Base-by-base conservation (phyloP, 345 rosid species). In the Citrus maxima region DNA sequence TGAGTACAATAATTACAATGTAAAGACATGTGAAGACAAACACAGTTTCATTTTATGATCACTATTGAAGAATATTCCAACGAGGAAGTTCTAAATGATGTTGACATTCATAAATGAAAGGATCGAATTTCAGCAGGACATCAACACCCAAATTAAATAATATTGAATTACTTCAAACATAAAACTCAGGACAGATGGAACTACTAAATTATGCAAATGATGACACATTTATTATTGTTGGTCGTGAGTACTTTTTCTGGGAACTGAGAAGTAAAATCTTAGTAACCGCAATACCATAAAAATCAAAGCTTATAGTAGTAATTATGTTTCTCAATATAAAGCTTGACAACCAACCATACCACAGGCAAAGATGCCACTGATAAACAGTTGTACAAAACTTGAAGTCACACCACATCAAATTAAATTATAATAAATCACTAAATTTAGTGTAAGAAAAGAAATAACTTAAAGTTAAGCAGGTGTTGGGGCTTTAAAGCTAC, bases 241-340 rank as follows among this genome's bases (percentile, higher is more conserved):
- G 30, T 55, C 5, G 6, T 4, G n/a, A 5, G 10, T 34, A 49
- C 75, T 22, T 35, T 12, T 21, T 35, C 22, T 22, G n/a, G 21
- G 12, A 42, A 70, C 30, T 30, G 12, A 28, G 21, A 30, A 21
- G 61, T 30, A 70, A 51, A 12, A 54, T 8, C 18, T 51, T 28
- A 51, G 1, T 7, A 70, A 6, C 38, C 1, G 0, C 30, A 30
- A 42, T 21, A 70, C 28, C 5, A 21, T 42, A 42, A 62, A 21
- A 61, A 74, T 40, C 38, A 61, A 61, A 16, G 21, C 27, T 42
- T 59, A 13, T 18, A 14, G 35, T 58, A 58, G 19, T 24, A 34
- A 73, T 54, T 32, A 74, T 19, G 18, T 7, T 74, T 62, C 59
- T 61, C 75, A 61, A 40, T 16, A 74, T 21, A 61, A 72, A 61